Percentiles rank a stretch among this genome's conserved stretches.
These are phyloP conservation scores for Metschnikowia santaceciliae DNA, from an alignment of 805 yeast genomes.

Conservation along the genomic window DNA sequence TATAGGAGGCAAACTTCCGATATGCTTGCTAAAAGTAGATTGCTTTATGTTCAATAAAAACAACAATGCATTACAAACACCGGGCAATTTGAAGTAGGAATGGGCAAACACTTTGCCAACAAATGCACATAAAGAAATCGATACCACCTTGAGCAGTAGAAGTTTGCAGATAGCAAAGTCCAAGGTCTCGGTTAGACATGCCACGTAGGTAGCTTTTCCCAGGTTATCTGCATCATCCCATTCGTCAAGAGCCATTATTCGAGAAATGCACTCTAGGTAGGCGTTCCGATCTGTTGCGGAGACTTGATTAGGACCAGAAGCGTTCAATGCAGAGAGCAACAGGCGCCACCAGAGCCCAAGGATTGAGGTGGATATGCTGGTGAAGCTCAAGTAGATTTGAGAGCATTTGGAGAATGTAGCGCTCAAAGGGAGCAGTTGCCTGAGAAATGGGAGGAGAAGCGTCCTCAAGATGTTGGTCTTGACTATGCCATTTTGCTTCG, in stretches of 20 bases:
- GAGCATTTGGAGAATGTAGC: conserved; percentile 18
- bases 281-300: conserved; percentile 48
- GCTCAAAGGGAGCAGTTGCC: conserved; percentile 20
- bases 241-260: conserved; percentile 45
- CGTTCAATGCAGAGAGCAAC: conserved; percentile 24
- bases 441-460: conserved; percentile 30
- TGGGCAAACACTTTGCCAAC: conserved; percentile 70
- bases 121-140: conserved; percentile 60
- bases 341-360: conserved; percentile 54
- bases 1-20: conserved; percentile 2
- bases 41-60: conserved; percentile 57
- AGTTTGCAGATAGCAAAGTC: conserved; percentile 48
- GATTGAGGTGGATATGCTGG: conserved; percentile 29
- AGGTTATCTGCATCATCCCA: conserved; percentile 37
- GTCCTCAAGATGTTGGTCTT: conserved; percentile 43
- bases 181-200: conserved; percentile 48
- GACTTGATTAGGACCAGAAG: conserved; percentile 23
- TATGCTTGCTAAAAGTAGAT: conserved; percentile 31
- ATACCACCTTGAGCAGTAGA: conserved; percentile 43
- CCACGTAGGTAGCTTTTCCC: conserved; percentile 23
- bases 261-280: conserved; percentile 50
- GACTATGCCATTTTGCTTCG: conserved; percentile 18
- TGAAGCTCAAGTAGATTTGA: conserved; percentile 30
- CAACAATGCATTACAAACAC: conserved; percentile 52
- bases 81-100: conserved; percentile 51